A percentile compares a stretch with the other conserved stretches of the same genome.
phyloP scores from a whole-genome alignment of 2,329 filamentous ascomycete species.

The Ampelomyces quisqualis region DNA sequence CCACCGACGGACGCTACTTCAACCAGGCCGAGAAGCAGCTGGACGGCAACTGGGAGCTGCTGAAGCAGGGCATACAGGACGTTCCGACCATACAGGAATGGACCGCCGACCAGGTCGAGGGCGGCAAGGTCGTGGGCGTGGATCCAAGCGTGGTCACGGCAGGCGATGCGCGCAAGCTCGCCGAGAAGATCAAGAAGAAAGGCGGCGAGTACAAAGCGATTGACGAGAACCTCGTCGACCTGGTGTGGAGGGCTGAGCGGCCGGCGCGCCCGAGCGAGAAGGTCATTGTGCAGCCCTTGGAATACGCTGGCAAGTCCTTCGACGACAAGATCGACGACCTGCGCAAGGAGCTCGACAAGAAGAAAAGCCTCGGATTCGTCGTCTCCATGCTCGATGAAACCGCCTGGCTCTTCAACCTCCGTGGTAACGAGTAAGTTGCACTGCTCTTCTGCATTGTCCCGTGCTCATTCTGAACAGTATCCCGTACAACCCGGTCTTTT shows the following conservation, averaged over 20 bases:
- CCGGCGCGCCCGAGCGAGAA: slow-evolving; percentile 74
- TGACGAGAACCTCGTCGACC: slow-evolving; percentile 81
- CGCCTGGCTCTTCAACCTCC: slow-evolving; percentile 97
- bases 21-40: slow-evolving; percentile 92
- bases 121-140: slow-evolving; percentile 84
- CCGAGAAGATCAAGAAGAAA: slow-evolving; percentile 82
- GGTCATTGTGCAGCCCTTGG: slow-evolving; percentile 68
- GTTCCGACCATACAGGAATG: slow-evolving; percentile 98
- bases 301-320: slow-evolving; percentile 80
- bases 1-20: slow-evolving; percentile 96
- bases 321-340: slow-evolving; percentile 81
- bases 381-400: slow-evolving; percentile 95
- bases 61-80: slow-evolving; percentile 91
- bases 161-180: slow-evolving; percentile 70
- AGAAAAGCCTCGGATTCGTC: slow-evolving; percentile 81
- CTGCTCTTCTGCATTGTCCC: background rate
- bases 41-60: slow-evolving; percentile 83
- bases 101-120: slow-evolving; percentile 80
- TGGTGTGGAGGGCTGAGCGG: slow-evolving; percentile 76
- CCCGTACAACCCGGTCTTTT: slow-evolving; percentile 97
- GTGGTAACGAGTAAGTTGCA: slow-evolving; percentile 71
- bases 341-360: slow-evolving; percentile 88
- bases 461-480: slow-evolving; percentile 56
- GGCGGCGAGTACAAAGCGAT: slow-evolving; percentile 78
- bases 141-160: slow-evolving; percentile 85